These are phyloP conservation scores for Aspergillus jensenii DNA, from an alignment of 2,329 filamentous ascomycete genomes.

Conservation along the genomic window DNA sequence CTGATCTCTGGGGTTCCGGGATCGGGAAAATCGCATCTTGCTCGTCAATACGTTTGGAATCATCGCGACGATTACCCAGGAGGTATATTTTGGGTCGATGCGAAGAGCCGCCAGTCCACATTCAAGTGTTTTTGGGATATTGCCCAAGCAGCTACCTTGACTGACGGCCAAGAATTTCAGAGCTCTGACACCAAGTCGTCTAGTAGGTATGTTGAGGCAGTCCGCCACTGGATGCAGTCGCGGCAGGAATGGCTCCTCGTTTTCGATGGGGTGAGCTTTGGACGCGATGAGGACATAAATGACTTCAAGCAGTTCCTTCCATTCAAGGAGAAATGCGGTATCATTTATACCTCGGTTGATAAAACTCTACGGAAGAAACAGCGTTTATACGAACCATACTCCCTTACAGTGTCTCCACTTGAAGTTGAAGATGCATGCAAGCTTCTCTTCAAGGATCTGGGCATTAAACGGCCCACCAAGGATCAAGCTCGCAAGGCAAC, in stretches of 20 bases:
- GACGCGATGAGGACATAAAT: constrained; percentile 52
- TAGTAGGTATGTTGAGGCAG: constrained; percentile 54
- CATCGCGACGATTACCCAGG: constrained; percentile 62
- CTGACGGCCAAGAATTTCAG: constrained; percentile 42
- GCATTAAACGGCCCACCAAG: constrained; percentile 55
- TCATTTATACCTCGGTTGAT: constrained; percentile 69
- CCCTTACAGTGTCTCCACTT: constrained; percentile 58
- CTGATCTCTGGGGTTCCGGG: constrained; percentile 65
- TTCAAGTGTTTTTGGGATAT: constrained; percentile 67
- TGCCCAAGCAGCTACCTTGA: constrained; percentile 56
- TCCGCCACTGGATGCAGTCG: constrained; percentile 62
- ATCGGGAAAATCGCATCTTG: constrained; percentile 68
- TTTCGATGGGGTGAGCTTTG: constrained; percentile 66
- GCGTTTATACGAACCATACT: constrained; percentile 60
- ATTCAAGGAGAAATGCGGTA: constrained; percentile 60
- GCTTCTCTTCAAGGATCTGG: constrained; percentile 63
- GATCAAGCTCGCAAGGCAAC: constrained; percentile 58
- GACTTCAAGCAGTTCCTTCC: constrained; percentile 62
- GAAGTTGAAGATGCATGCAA: constrained; percentile 58
- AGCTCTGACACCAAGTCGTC: constrained; percentile 42
- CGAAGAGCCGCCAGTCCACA: constrained; percentile 59
- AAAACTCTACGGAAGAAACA: constrained; percentile 55
- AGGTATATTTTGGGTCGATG: constrained; percentile 69
- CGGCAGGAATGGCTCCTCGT: constrained; percentile 67
- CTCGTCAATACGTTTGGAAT: constrained; percentile 65